Conservation (phyloP, 2,329 filamentous ascomycete genomes). For the Chrysosporium queenslandicum region DNA sequence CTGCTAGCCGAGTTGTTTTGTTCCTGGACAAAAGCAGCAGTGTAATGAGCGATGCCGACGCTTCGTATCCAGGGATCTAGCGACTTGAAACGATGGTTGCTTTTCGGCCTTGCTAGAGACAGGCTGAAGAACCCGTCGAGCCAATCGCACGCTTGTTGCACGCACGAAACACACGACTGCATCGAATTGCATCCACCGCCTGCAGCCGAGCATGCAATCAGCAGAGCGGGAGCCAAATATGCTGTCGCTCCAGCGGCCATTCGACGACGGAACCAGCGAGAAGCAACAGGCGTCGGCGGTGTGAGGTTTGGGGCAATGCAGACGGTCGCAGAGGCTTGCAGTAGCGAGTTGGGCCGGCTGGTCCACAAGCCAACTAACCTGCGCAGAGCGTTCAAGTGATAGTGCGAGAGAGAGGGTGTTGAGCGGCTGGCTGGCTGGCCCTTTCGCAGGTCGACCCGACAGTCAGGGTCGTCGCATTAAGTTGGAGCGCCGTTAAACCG, state of each 20-base stretch:
- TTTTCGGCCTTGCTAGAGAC: no score
- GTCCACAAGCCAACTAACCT: no score
- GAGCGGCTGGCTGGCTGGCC: no score
- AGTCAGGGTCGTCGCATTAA: not conserved
- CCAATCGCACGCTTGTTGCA: not conserved
- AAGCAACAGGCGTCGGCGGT: not conserved
- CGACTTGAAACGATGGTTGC: no score
- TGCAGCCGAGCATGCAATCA: not conserved
- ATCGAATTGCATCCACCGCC: not conserved
- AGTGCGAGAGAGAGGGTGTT: no score
- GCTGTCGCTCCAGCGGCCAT: not conserved
- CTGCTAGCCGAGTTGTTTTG: no score
- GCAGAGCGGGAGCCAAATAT: not conserved
- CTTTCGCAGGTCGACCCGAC: constrained; percentile 1
- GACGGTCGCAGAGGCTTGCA: not conserved
- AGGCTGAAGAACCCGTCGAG: no score
- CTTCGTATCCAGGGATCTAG: no score
- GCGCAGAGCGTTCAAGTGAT: no score
- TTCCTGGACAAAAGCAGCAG: no score
- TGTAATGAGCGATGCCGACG: no score
- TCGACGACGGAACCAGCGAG: not conserved
- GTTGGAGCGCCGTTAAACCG: not conserved
- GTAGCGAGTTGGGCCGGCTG: no score
- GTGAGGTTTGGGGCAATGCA: not conserved
- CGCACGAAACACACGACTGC: not conserved